Evolutionary conservation across 352 stramenopile genomes (phyloP).

Genomic region (Pythium guiyangense): DNA sequence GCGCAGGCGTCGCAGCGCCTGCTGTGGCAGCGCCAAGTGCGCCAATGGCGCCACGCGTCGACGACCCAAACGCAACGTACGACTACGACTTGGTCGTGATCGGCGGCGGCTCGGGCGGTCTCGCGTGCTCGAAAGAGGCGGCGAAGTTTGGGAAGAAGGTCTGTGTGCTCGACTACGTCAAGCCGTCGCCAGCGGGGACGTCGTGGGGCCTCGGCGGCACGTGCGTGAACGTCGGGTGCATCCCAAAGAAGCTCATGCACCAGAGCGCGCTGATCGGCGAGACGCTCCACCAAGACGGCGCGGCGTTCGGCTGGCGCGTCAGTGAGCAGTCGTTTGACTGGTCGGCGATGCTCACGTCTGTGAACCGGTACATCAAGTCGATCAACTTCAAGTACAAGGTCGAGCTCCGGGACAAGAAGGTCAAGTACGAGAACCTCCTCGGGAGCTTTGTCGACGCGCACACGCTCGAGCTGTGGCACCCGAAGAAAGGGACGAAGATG

Average conservation of each 20-base stretch:
- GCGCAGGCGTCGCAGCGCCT: constrained; percentile 26
- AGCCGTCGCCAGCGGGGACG: constrained; percentile 84
- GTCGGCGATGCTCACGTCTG: constrained; percentile 88
- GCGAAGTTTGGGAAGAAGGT: constrained; percentile 92
- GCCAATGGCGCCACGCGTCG: constrained; percentile 1
- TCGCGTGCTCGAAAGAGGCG: constrained; percentile 95
- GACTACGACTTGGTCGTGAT: constrained; percentile 86
- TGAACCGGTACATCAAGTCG: constrained; percentile 96
- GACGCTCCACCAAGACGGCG: constrained; percentile 77
- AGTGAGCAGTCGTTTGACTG: constrained; percentile 78
- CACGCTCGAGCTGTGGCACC: constrained; percentile 91
- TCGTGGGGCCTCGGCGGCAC: constrained; percentile 94
- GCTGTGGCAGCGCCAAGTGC: constrained; percentile 5
- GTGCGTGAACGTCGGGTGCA: constrained; percentile 99
- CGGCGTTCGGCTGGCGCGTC: constrained; percentile 85
- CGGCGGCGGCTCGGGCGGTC: constrained; percentile 81
- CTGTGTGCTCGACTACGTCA: constrained; percentile 95
- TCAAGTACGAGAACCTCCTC: constrained; percentile 93
- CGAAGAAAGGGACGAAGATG: constrained; percentile 80
- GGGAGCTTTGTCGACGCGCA: constrained; percentile 92
- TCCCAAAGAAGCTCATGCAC: constrained; percentile 99
- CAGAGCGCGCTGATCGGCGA: constrained; percentile 92
- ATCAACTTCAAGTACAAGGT: constrained; percentile 99
- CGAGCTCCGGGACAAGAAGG: constrained; percentile 92
- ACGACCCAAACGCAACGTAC: constrained; percentile 33